Conservation (phyloP, 2,329 filamentous ascomycete genomes). For the Botryotinia globosa region DNA sequence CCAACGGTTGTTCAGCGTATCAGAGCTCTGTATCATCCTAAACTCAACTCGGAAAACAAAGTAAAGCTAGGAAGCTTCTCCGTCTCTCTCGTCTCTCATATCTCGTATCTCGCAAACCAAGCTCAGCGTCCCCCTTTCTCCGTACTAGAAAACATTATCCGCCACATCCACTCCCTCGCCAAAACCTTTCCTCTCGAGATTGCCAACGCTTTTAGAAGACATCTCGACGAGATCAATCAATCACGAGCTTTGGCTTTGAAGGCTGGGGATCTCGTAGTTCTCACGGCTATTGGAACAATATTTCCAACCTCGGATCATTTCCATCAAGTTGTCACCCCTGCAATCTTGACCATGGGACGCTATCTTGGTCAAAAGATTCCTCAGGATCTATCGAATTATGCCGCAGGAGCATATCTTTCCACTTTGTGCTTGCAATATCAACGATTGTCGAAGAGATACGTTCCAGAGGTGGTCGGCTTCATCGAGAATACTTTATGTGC, state of each 20-base stretch:
- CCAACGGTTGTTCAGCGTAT: slow-evolving; percentile 85
- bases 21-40: slow-evolving; percentile 86
- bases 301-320: slow-evolving; percentile 98
- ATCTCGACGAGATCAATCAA: slow-evolving; percentile 57
- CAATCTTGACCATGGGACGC: slow-evolving; percentile 77
- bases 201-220: slow-evolving; percentile 71
- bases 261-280: slow-evolving; percentile 73
- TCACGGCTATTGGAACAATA: slow-evolving; percentile 78
- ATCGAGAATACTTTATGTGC: slow-evolving; percentile 69
- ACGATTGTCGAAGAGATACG: slow-evolving; percentile 75
- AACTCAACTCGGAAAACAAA: slow-evolving; percentile 82
- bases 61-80: slow-evolving; percentile 70
- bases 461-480: slow-evolving; percentile 86
- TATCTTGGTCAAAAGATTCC: slow-evolving; percentile 79
- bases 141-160: slow-evolving; percentile 74
- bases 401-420: slow-evolving; percentile 73
- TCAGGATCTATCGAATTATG: slow-evolving; percentile 61
- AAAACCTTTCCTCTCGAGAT: slow-evolving; percentile 81
- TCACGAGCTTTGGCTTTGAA: slow-evolving; percentile 51
- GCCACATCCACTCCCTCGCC: slow-evolving; percentile 89
- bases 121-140: slow-evolving; percentile 55
- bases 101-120: slow-evolving; percentile 49
- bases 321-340: slow-evolving; percentile 89
- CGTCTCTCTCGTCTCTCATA: slow-evolving; percentile 60
- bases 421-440: slow-evolving; percentile 82